Base-by-base conservation (phyloP, 495 filamentous ascomycete species). In the Viridothelium virens region DNA sequence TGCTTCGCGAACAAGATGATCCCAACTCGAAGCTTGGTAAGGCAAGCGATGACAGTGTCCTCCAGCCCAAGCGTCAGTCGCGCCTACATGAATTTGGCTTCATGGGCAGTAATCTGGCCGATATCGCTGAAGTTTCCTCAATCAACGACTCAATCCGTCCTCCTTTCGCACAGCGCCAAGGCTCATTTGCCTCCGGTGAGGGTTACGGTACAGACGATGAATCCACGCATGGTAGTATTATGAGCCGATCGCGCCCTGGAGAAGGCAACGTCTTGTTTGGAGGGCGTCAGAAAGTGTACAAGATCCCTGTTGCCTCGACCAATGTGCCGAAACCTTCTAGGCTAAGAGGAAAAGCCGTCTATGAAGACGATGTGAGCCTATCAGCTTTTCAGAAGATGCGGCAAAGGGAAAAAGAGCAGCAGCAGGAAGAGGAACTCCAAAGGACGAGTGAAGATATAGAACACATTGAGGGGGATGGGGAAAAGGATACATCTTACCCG, bases 181-280 rank as follows among this genome's bases (percentile, higher is more conserved):
- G 81, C 18, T 87, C 85, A 0, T 83, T 78, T 64, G 80, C 74
- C 6, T 85, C 85, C 14, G 79, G 75, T 41, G 84, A 85, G 56
- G 79, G 79, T 31, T 87, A 87, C 67, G 82, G 79, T 33, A 89
- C 87, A 3, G 91, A 96, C 69, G 91, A 94, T 67, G 82, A 85
- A 38, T 76, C 76, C 41, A 77, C 77, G 9, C 73, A 78, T 10
- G 87, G 83, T 0, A 90, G 91, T 72, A 83, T 97, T 14, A 92
- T 97, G 88, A 89, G 81, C 73, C 83, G 94, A 47, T 78, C 85
- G n/a, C 87, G 92, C 70, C 90, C 90, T 10, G 87, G 84, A 1
- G 94, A 97, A 76, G 91, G 92, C 25, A 98, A 97, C 77, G 90
- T 91, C 70, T 74, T 98, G 67, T 98, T 98, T 78, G 94, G 94